Evolutionary conservation across 1,139 yeast species (phyloP), one percentile per base, ranked within the genome.

Genomic region (Petasospora fabianii): DNA sequence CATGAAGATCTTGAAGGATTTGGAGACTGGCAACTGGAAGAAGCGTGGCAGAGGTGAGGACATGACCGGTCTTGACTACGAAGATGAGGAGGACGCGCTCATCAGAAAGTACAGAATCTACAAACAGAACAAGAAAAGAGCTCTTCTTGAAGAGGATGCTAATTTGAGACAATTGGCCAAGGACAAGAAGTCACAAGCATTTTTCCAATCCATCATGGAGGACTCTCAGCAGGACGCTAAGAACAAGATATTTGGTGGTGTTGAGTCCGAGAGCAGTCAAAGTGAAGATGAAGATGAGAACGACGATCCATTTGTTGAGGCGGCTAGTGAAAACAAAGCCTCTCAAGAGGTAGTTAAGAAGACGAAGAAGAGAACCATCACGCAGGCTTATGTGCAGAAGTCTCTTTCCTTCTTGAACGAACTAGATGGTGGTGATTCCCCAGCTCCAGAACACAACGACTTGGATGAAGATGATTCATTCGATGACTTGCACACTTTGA

Each of bases 11-110:
- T 72, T 84, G 49, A 84, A 81, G 44, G 97, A 90, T 61, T 74
- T 90, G 39, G 82, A 84, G 50, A 83, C 83, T 43, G 97, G 95
- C 49, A 82, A 81, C 26, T 77, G 87, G 58, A 71, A 87, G 28
- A 84, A 79, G 51, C 72, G 86, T 44, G 71, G 27, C 27, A 8
- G 71, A 15, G 69, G 73, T 37, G 69, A n/a, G n/a, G n/a, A 77
- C 34, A 15, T 6, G 14, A 86, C 80, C 44, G 90, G 84, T 44
- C 69, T 84, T 33, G 86, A 81, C 33, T 42, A 37, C 27, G 39
- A 35, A 56, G 71, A 65, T 41, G 82, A 75, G 33, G 82, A 74
- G 30, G 81, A 73, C 36, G 84, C 77, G 49, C 80, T 76, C 36
- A 68, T 81, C 36, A 62, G 60, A 39, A 60, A 61, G 32, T 65